Conservation (phyloP, 1,139 yeast species). For the Candida tetrigidarum region DNA sequence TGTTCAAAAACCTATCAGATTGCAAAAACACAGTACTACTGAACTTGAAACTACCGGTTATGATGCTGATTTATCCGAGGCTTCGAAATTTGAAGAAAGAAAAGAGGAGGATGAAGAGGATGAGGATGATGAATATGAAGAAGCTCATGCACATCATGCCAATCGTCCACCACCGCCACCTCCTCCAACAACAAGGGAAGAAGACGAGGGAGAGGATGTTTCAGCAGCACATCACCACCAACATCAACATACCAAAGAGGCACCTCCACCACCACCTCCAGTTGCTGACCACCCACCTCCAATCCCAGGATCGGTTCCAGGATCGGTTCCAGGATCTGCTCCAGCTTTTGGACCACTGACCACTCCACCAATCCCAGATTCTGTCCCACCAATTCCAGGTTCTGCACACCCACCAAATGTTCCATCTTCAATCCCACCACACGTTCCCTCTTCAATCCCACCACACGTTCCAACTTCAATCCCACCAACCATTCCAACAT, state of each 20-base stretch:
- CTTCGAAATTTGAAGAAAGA: slow-evolving; percentile 20
- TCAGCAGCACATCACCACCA: slow-evolving; percentile 16
- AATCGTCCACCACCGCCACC: slow-evolving; percentile 20
- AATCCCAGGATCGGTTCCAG: slow-evolving; percentile 7
- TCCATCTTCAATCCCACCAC: slow-evolving; percentile 9
- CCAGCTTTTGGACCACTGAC: neutral
- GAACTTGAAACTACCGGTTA: slow-evolving; percentile 45
- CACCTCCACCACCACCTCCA: slow-evolving; percentile 16
- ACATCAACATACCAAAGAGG: slow-evolving; percentile 18
- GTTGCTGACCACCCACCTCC: slow-evolving; percentile 9
- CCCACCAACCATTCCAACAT: slow-evolving; percentile 4
- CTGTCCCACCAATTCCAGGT: slow-evolving; percentile 12
- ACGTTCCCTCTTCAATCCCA: slow-evolving; percentile 7
- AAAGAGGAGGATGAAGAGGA: slow-evolving; percentile 15
- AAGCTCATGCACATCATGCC: slow-evolving; percentile 18
- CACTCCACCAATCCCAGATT: neutral
- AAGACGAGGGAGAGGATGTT: neutral
- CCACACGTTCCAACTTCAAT: slow-evolving; percentile 12
- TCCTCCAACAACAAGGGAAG: slow-evolving; percentile 3
- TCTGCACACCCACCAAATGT: slow-evolving; percentile 7
- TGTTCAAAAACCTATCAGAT: slow-evolving; percentile 14
- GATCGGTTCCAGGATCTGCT: neutral
- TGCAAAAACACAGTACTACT: slow-evolving; percentile 17
- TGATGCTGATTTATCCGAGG: slow-evolving; percentile 48
- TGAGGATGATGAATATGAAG: neutral